These are phyloP conservation scores for Ophiostoma novo-ulmi DNA, from an alignment of 2,329 filamentous ascomycete species.

Conservation along the genomic window DNA sequence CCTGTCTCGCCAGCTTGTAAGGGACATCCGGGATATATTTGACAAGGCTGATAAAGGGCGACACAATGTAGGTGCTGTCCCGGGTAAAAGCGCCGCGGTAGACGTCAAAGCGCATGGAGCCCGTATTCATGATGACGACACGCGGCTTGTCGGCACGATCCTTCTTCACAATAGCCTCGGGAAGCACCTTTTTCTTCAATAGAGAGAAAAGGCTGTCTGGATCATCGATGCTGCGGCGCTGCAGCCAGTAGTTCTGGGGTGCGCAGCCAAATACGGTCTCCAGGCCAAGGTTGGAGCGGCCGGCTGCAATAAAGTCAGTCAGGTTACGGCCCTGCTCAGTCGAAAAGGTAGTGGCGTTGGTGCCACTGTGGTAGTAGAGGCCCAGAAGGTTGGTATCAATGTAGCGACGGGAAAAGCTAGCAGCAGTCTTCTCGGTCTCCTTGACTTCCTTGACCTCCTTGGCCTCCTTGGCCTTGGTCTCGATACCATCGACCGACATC, in stretches of 20 bases:
- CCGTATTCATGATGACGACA: constrained; percentile 79
- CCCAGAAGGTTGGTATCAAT: constrained; percentile 92
- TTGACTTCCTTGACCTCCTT: constrained; percentile 23
- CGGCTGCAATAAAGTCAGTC: constrained; percentile 62
- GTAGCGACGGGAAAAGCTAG: constrained; percentile 68
- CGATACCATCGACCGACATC: constrained; percentile 70
- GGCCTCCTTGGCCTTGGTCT: constrained; percentile 34
- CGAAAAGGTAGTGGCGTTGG: constrained; percentile 66
- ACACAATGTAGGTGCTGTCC: constrained; percentile 80
- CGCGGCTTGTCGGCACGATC: constrained; percentile 49
- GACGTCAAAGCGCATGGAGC: constrained; percentile 89
- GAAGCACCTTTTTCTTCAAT: constrained; percentile 71
- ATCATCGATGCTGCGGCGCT: constrained; percentile 66
- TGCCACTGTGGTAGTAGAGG: constrained; percentile 71
- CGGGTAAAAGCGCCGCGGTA: constrained; percentile 87
- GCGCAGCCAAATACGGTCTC: constrained; percentile 78
- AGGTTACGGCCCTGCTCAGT: constrained; percentile 71
- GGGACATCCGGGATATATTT: constrained; percentile 74
- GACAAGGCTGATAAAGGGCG: constrained; percentile 79
- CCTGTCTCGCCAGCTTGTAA: constrained; percentile 64
- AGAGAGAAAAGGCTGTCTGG: constrained; percentile 74
- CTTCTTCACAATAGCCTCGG: constrained; percentile 56
- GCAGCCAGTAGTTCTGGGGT: constrained; percentile 76
- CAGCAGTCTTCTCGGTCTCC: constrained; percentile 13
- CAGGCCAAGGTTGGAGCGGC: constrained; percentile 64